Conservation (phyloP, 805 yeast species). For the Yamadazyma philogaea region DNA sequence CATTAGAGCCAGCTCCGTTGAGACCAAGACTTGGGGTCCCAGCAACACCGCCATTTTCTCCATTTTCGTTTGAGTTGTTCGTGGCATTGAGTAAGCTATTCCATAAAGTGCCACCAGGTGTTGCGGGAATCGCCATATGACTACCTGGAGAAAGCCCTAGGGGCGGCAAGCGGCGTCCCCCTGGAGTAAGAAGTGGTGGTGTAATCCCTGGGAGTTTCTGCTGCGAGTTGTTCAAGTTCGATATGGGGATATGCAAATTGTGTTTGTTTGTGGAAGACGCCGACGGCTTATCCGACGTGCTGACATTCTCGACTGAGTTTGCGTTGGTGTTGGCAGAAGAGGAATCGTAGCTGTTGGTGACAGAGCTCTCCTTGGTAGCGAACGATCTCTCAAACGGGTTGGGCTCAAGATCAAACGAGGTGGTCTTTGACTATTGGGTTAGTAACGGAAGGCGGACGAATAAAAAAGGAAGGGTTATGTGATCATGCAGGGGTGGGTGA, state of each 20-base stretch:
- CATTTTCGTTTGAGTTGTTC: conserved; percentile 14
- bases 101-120: conserved; percentile 53
- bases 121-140: conserved; percentile 30
- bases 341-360: conserved; percentile 6
- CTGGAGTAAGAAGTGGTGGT: conserved; percentile 55
- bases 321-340: conserved; percentile 6
- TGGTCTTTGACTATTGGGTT: conserved; percentile 20
- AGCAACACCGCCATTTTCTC: neutral
- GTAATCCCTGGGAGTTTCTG: conserved; percentile 38
- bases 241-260: conserved; percentile 32
- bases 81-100: conserved; percentile 45
- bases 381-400: conserved; percentile 95
- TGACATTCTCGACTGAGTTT: conserved; percentile 2
- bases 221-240: conserved; percentile 21
- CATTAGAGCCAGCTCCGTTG: conserved; percentile 2
- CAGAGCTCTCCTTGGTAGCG: conserved; percentile 52
- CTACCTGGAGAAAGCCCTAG: conserved; percentile 46
- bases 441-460: neutral
- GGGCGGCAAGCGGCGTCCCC: conserved; percentile 58
- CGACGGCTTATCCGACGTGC: conserved; percentile 1
- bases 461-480: too few relatives aligned
- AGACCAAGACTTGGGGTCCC: neutral
- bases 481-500: too few relatives aligned
- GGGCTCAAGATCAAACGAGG: conserved; percentile 77
- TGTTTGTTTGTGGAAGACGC: conserved; percentile 28